Evolutionary conservation across 1,139 yeast genomes (phyloP), one percentile per base, ranked within the genome.

Genomic region (Geotrichum restrictum): DNA sequence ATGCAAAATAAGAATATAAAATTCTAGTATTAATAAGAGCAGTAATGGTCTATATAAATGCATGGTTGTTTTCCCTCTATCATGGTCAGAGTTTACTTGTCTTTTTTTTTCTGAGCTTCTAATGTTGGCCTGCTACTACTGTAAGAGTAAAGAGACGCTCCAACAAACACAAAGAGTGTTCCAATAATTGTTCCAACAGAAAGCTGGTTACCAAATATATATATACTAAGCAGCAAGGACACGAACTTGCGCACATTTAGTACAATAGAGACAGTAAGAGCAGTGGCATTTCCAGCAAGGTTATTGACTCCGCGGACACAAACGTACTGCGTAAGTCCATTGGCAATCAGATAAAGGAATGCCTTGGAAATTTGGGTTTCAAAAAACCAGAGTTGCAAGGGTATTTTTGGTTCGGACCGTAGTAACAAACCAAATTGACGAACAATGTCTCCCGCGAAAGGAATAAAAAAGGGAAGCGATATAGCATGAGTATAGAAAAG

Each of bases 241-340:
- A 77, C 66, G 57, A 84, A 79, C 64, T 84, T 83, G 46, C 93
- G 74, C 6, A 82, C 68, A 51, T 82, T 72, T 27, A 85, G 70
- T 0, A 82, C 78, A 24, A 85, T 77, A 0, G 82, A 76, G 1
- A 85, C 79, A 0, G 87, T 80, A 47, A 85, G 65, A 0, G 91
- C 85, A 29, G 80, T 72, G 1, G 82, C 73, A 29, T 68, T 69
- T 6, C 85, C 80, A 0, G 84, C 81, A 21, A 85, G 69, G 61
- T 73, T 74, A 62, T 82, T 83, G 19, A 84, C 91, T 2, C 91
- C 89, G 14, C 79, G 69, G 1, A 83, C 80, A 63, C 94, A 85
- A 3, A 80, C 52, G 59, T 78, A 77, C 64, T 85, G 94, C 0
- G 89, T 79, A 0, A 73, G 45, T n/a, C 78, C 77, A 62, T 84